Percentiles rank a stretch among this genome's conserved stretches.
phyloP scores from a whole-genome alignment of 2,329 filamentous ascomycete species.

The Fusarium sp. region DNA sequence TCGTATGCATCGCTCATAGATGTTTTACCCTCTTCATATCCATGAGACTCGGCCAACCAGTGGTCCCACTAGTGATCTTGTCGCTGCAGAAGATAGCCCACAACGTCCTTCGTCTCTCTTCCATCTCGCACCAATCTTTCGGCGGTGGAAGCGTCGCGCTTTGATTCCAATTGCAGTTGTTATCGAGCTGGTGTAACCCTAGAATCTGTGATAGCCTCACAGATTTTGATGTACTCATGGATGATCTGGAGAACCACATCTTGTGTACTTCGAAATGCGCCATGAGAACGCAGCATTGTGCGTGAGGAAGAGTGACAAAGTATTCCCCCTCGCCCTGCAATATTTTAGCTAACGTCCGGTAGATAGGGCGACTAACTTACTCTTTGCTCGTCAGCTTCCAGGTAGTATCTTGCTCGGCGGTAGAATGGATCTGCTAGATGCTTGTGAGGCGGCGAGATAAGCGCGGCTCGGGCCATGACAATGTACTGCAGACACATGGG shows the following conservation, averaged over 20 bases:
- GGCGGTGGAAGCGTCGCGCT: conserved; percentile 80
- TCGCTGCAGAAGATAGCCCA: conserved; percentile 86
- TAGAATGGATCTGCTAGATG: conserved; percentile 39
- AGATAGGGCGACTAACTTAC: neutral
- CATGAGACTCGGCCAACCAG: conserved; percentile 86
- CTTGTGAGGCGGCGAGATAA: conserved; percentile 20
- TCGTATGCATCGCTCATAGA: fast-evolving
- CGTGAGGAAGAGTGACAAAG: conserved; percentile 72
- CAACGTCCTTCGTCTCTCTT: conserved; percentile 81
- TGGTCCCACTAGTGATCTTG: conserved; percentile 84
- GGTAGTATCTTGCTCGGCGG: conserved; percentile 38
- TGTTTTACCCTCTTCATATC: conserved; percentile 73
- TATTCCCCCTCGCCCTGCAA: conserved; percentile 42
- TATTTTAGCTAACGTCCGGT: neutral
- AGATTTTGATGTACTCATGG: conserved; percentile 79
- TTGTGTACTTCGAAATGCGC: conserved; percentile 82
- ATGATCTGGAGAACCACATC: conserved; percentile 85
- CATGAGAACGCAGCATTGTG: conserved; percentile 80
- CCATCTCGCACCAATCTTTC: conserved; percentile 79
- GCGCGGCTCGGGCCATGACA: conserved; percentile 38
- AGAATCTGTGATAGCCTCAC: conserved; percentile 81
- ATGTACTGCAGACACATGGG: conserved; percentile 47
- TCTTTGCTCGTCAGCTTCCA: conserved; percentile 45
- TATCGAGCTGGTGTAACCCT: conserved; percentile 81
- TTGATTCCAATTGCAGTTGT: conserved; percentile 64